Evolutionary conservation across 2,329 filamentous ascomycete genomes (phyloP).

Genomic region (Immersiporthe knoxdaviesiana): DNA sequence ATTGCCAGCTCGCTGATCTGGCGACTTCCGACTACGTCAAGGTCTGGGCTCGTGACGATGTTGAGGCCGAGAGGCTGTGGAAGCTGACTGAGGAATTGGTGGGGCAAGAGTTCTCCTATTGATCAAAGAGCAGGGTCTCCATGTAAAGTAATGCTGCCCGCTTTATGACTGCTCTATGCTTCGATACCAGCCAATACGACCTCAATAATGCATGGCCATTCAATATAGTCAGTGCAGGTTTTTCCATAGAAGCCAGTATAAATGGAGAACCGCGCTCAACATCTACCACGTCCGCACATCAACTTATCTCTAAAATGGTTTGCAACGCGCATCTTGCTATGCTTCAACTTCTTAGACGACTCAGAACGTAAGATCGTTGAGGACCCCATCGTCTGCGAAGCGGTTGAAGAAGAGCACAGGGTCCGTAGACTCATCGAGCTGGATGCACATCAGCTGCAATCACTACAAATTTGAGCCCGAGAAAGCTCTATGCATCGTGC

Average conservation of each 20-base stretch:
- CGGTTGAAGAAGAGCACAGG: not conserved
- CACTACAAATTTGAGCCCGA: not conserved
- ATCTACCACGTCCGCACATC: not conserved
- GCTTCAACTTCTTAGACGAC: not conserved
- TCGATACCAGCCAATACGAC: not conserved
- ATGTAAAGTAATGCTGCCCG: too few species aligned
- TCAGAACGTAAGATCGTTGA: not conserved
- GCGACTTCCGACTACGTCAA: slow-evolving; percentile 29
- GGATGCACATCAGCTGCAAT: not conserved
- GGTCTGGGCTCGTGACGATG: slow-evolving; percentile 31
- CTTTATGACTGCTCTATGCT: not conserved
- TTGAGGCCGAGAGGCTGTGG: slow-evolving; percentile 49
- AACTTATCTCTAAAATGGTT: not conserved
- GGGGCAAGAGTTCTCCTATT: slow-evolving; percentile 42
- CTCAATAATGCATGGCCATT: not conserved
- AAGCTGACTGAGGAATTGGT: slow-evolving; percentile 50
- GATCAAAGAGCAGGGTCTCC: not conserved
- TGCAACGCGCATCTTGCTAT: not conserved
- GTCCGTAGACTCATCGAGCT: not conserved
- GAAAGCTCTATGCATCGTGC: not conserved
- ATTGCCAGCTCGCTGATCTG: slow-evolving; percentile 31
- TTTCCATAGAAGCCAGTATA: not conserved
- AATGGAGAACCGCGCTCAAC: not conserved
- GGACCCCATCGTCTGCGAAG: not conserved
- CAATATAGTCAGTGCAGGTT: not conserved